These are phyloP conservation scores for Thelephora aurantiotincta DNA, from an alignment of 768 basidiomycete species.

Conservation along the genomic window DNA sequence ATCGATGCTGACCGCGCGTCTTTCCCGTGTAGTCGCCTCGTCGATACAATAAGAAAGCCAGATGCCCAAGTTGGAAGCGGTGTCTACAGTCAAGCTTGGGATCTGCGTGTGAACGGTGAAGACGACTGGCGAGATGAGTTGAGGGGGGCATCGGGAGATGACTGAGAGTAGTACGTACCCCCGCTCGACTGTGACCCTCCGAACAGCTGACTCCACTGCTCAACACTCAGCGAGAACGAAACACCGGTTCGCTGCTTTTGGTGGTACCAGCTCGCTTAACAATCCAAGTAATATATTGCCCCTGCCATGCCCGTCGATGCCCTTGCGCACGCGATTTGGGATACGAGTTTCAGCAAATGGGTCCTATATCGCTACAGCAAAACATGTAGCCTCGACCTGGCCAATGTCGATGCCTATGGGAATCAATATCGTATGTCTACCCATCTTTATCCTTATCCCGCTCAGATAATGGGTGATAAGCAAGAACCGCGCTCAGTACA, in stretches of 20 bases:
- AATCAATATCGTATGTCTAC: constrained; percentile 38
- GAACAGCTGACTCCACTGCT: constrained; percentile 1
- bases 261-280: constrained; percentile 69
- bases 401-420: constrained; percentile 80
- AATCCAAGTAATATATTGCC: constrained; percentile 37
- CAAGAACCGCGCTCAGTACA: constrained; percentile 46
- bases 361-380: constrained; percentile 88
- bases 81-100: constrained; percentile 55
- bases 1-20: not conserved
- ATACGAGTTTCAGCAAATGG: constrained; percentile 64
- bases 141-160: constrained; percentile 61
- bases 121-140: constrained; percentile 67
- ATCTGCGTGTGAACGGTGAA: constrained; percentile 39
- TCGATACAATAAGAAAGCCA: constrained; percentile 45
- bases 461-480: constrained; percentile 19
- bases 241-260: constrained; percentile 49
- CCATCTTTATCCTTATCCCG: not conserved
- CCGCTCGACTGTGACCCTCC: not conserved
- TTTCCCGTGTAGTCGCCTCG: constrained; percentile 38
- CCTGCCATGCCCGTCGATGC: not conserved
- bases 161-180: constrained; percentile 22
- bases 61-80: constrained; percentile 30
- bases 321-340: constrained; percentile 22
- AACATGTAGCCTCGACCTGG: constrained; percentile 61
- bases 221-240: constrained; percentile 24